Conservation (phyloP, 768 basidiomycete genomes). For the Auricularia sp. region DNA sequence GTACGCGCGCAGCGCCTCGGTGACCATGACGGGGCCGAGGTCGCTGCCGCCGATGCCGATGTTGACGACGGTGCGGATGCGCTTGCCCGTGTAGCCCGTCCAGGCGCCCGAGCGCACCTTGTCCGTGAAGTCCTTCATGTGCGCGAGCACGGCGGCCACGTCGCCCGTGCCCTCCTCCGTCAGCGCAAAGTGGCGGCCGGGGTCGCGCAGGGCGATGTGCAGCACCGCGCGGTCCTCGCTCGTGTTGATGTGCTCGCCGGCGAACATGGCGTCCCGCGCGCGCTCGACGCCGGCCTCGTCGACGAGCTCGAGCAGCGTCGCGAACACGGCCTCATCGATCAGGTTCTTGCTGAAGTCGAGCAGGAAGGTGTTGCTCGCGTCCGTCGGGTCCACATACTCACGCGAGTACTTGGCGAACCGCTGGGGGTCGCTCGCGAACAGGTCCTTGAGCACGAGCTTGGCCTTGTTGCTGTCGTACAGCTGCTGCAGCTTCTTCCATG, state of each 20-base stretch:
- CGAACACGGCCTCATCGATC: slow-evolving; percentile 76
- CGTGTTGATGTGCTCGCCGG: slow-evolving; percentile 96
- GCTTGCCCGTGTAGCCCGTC: slow-evolving; percentile 97
- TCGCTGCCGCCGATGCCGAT: slow-evolving; percentile 99
- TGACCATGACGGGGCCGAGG: slow-evolving; percentile 97
- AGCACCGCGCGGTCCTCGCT: slow-evolving; percentile 96
- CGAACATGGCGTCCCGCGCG: slow-evolving; percentile 86
- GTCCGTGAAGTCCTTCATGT: slow-evolving; percentile 87
- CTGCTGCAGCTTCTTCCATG: slow-evolving; percentile 87
- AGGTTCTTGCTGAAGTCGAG: slow-evolving; percentile 97
- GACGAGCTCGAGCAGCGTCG: slow-evolving; percentile 67
- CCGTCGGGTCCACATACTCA: slow-evolving; percentile 57
- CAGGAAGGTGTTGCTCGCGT: slow-evolving; percentile 69
- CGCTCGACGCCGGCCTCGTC: slow-evolving; percentile 80
- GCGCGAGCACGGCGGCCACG: slow-evolving; percentile 72
- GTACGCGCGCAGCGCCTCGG: slow-evolving; percentile 92
- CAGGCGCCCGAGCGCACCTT: slow-evolving; percentile 76
- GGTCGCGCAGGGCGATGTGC: slow-evolving; percentile 79
- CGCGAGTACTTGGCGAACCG: slow-evolving; percentile 82
- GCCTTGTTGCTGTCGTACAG: slow-evolving; percentile 65
- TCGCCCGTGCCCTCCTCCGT: slow-evolving; percentile 72
- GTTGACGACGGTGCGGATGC: slow-evolving; percentile 91
- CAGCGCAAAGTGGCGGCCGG: slow-evolving; percentile 43
- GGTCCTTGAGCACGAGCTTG: slow-evolving; percentile 79
- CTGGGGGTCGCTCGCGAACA: slow-evolving; percentile 80